These are phyloP conservation scores for Waltergamsia citrina DNA, from an alignment of 2,329 filamentous ascomycete genomes.

Conservation along the genomic window DNA sequence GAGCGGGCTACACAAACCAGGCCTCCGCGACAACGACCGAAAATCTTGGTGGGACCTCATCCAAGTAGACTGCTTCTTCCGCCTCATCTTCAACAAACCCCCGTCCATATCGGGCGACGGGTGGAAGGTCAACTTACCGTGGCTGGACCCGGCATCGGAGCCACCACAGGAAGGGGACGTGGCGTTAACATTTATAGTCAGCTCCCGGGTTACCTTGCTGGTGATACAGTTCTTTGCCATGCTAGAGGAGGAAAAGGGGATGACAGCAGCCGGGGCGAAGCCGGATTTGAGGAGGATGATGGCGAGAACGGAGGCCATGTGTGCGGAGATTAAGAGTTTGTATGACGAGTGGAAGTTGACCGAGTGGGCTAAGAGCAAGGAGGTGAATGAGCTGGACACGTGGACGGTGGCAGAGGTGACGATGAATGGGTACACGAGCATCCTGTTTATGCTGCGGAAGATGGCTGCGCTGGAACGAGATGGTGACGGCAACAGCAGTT, in stretches of 20 bases:
- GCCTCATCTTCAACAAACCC: slow-evolving; percentile 18
- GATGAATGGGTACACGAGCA: slow-evolving; percentile 17
- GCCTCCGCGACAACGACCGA: slow-evolving; percentile 12
- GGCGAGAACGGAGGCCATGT: slow-evolving; percentile 15
- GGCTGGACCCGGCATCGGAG: slow-evolving; percentile 13
- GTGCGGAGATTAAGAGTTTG: slow-evolving; percentile 14
- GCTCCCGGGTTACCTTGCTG: slow-evolving; percentile 16
- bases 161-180: neutral
- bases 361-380: slow-evolving; percentile 11
- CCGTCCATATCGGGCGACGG: slow-evolving; percentile 14
- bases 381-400: slow-evolving; percentile 11
- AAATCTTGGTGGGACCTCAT: slow-evolving; percentile 21
- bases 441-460: slow-evolving; percentile 24
- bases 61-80: slow-evolving; percentile 19
- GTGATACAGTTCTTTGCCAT: slow-evolving; percentile 18
- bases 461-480: slow-evolving; percentile 13
- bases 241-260: slow-evolving; percentile 12
- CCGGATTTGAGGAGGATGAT: no score
- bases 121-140: slow-evolving; percentile 21
- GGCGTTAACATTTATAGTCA: slow-evolving; percentile 13
- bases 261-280: slow-evolving; percentile 8
- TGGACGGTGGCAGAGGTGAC: slow-evolving; percentile 18
- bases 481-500: no score
- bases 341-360: slow-evolving; percentile 17
- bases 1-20: slow-evolving; percentile 4